Evolutionary conservation across 164 flowering plant genomes (phyloP).

Genomic region (Nymphaea thermarum): DNA sequence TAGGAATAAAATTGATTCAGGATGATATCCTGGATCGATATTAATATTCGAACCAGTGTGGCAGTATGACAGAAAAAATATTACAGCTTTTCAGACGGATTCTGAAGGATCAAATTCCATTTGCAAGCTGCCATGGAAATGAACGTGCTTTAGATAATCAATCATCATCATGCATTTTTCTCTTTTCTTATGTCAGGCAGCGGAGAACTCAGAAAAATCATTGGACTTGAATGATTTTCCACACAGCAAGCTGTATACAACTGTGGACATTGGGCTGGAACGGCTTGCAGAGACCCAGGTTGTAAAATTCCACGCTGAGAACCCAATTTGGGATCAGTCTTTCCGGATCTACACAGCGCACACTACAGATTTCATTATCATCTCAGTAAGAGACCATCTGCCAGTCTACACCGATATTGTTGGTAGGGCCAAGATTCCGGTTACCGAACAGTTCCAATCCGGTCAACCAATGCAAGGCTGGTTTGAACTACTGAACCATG

Average conservation of each 20-base stretch:
- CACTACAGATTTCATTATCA: constrained; percentile 38
- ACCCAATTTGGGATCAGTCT: constrained; percentile 64
- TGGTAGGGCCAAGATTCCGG: constrained; percentile 65
- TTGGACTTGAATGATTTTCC: constrained; percentile 42
- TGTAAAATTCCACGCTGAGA: constrained; percentile 29
- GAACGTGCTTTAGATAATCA: no score
- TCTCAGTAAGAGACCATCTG: constrained; percentile 65
- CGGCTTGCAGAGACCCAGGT: constrained; percentile 63
- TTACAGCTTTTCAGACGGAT: no score
- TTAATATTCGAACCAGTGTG: no score
- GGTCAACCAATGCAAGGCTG: constrained; percentile 63
- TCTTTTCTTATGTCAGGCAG: no score
- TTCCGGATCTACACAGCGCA: constrained; percentile 81
- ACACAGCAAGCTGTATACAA: constrained; percentile 41
- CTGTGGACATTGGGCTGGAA: constrained; percentile 58
- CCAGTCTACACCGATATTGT: constrained; percentile 63
- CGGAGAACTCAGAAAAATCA: constrained; percentile 41
- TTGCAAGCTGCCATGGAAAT: no score
- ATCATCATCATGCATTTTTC: no score
- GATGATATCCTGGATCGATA: no score
- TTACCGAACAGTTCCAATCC: constrained; percentile 29
- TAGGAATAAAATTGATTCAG: no score
- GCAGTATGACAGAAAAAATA: no score
- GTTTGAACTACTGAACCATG: constrained; percentile 42
- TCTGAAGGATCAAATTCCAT: no score